phyloP scores from a whole-genome alignment of 768 basidiomycete species.

The Rhodotorula graminis region DNA sequence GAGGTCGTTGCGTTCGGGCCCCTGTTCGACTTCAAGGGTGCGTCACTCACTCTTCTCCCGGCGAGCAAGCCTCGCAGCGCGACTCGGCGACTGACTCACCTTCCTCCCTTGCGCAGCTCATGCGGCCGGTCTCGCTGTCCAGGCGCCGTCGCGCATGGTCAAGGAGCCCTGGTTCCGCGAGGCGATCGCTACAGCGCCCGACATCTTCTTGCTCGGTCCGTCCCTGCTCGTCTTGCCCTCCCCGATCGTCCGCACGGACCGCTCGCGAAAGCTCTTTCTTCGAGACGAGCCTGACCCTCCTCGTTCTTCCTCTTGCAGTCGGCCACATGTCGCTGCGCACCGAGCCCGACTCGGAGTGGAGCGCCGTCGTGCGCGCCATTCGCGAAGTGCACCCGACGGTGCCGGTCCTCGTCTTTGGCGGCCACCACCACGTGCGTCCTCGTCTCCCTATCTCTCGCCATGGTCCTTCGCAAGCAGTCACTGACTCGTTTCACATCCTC shows the following conservation, averaged over 20 bases:
- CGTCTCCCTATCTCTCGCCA: no score
- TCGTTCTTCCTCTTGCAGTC: conserved; percentile 1
- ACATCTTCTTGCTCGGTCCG: conserved; percentile 73
- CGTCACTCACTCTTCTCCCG: background rate
- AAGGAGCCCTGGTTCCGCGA: conserved; percentile 75
- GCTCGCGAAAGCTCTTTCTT: background rate
- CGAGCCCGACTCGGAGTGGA: conserved; percentile 59
- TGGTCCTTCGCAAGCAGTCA: no score
- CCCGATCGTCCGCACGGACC: background rate
- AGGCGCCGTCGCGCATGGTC: conserved; percentile 67
- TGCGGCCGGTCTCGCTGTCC: conserved; percentile 66
- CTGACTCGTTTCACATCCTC: no score
- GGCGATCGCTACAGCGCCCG: conserved; percentile 73
- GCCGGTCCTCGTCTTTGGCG: conserved; percentile 78
- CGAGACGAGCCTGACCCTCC: no score
- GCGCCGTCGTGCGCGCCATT: conserved; percentile 65
- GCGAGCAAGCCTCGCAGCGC: no score
- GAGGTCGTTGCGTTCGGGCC: conserved; percentile 75
- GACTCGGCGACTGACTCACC: background rate
- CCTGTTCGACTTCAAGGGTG: conserved; percentile 66
- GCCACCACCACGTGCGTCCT: conserved; percentile 46
- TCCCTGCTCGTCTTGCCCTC: conserved; percentile 44
- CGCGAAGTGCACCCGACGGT: conserved; percentile 66
- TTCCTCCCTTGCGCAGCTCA: conserved; percentile 48
- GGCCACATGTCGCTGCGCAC: conserved; percentile 71